A percentile compares a stretch with the other conserved stretches of the same genome.
phyloP scores from a whole-genome alignment of 192 early-diverging fungal species.

The Allomyces macrogynus region DNA sequence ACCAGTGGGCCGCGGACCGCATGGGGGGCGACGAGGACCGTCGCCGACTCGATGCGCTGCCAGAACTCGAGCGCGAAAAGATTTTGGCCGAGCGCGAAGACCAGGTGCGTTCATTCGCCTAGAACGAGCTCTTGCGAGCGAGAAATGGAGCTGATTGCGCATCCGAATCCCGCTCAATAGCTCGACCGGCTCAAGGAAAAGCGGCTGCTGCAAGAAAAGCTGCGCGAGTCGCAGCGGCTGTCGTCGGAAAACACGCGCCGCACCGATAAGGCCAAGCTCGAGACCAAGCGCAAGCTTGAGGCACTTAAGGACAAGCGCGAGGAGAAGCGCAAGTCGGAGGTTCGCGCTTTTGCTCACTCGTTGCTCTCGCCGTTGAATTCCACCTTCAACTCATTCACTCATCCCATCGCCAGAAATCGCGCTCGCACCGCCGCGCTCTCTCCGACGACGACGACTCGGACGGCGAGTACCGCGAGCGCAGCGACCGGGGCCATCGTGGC shows the following conservation, averaged over 20 bases:
- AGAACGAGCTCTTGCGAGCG: background rate
- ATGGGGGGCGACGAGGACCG: constrained; percentile 52
- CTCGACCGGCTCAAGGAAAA: background rate
- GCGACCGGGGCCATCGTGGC: background rate
- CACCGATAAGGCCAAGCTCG: background rate
- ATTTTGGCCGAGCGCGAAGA: constrained; percentile 58
- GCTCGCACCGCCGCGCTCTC: background rate
- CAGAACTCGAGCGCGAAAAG: constrained; percentile 53
- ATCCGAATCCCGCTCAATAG: background rate
- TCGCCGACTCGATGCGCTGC: constrained; percentile 27
- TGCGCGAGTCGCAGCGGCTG: background rate
- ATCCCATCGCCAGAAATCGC: background rate
- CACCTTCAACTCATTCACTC: too few relatives aligned
- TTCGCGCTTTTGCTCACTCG: too few relatives aligned
- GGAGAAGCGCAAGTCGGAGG: too few relatives aligned
- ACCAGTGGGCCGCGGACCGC: constrained; percentile 48
- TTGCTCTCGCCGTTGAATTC: too few relatives aligned
- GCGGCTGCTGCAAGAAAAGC: background rate
- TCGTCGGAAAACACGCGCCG: background rate
- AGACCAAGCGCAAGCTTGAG: background rate
- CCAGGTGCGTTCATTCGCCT: constrained; percentile 9
- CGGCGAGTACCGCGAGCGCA: background rate
- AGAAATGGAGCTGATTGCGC: background rate
- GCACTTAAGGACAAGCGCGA: background rate
- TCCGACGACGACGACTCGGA: background rate